Evolutionary conservation across 2,329 filamentous ascomycete species (phyloP).

Genomic region (Pseudogymnoascus sp.): DNA sequence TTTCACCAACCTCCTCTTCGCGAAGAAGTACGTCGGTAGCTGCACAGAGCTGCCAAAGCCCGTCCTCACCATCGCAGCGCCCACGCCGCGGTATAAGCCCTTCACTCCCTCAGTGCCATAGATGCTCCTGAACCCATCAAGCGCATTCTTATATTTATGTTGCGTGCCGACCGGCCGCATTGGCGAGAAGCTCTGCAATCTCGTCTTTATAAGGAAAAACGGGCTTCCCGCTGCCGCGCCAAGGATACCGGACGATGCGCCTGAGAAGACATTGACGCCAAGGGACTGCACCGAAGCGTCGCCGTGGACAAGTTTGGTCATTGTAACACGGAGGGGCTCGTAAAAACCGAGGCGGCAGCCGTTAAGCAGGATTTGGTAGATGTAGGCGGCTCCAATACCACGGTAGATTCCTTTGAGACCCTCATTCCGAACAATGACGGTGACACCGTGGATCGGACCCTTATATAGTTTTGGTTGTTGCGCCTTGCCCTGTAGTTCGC

Average conservation of each 20-base stretch:
- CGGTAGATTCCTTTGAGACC: conserved; percentile 78
- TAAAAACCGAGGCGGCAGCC: conserved; percentile 96
- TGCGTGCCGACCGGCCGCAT: conserved; percentile 95
- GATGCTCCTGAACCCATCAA: conserved; percentile 76
- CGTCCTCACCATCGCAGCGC: conserved; percentile 89
- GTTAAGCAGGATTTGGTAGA: conserved; percentile 94
- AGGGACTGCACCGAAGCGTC: conserved; percentile 74
- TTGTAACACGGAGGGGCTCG: conserved; percentile 73
- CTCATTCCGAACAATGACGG: conserved; percentile 85
- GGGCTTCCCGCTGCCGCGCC: conserved; percentile 90
- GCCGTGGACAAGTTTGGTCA: conserved; percentile 63
- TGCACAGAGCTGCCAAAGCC: conserved; percentile 95
- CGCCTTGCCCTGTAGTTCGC: conserved; percentile 81
- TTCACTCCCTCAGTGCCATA: conserved; percentile 66
- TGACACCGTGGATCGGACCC: conserved; percentile 84
- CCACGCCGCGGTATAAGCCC: conserved; percentile 84
- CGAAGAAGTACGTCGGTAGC: conserved; percentile 95
- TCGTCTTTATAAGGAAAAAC: conserved; percentile 96
- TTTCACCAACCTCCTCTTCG: conserved; percentile 74
- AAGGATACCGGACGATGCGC: conserved; percentile 80
- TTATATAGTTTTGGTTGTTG: conserved; percentile 82
- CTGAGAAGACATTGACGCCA: conserved; percentile 87
- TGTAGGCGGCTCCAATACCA: conserved; percentile 83
- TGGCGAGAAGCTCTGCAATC: conserved; percentile 86
- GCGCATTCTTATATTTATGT: conserved; percentile 79